A percentile compares a stretch with the other conserved stretches of the same genome.
phyloP scores from a whole-genome alignment of 495 filamentous ascomycete genomes.

The Apiosordaria backusii region DNA sequence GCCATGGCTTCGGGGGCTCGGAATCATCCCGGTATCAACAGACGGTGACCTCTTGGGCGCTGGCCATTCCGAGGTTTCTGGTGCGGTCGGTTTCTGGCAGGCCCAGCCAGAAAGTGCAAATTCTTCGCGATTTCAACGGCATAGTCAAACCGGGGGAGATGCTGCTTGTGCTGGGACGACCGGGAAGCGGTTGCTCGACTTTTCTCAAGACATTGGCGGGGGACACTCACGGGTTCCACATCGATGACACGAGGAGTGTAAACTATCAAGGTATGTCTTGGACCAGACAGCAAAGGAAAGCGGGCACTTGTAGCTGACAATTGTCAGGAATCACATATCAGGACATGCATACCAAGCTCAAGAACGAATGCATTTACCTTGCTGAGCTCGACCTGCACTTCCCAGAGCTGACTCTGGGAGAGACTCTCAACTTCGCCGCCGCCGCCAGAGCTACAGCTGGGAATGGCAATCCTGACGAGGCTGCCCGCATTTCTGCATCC shows the following conservation, averaged over 20 bases:
- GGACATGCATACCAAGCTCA: constrained; percentile 62
- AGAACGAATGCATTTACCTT: constrained; percentile 75
- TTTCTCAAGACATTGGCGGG: constrained; percentile 74
- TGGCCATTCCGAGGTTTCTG: no score
- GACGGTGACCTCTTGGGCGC: no score
- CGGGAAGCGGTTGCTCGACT: constrained; percentile 73
- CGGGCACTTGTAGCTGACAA: no score
- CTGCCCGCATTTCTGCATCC: constrained; percentile 35
- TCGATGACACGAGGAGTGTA: constrained; percentile 58
- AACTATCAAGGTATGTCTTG: constrained; percentile 72
- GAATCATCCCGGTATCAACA: no score
- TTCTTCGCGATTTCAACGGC: neutral
- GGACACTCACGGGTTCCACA: constrained; percentile 58
- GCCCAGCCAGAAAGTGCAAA: neutral
- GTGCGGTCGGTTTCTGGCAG: no score
- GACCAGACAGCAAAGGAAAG: no score
- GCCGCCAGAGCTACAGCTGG: constrained; percentile 62
- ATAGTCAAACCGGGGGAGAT: constrained; percentile 53
- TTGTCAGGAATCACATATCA: no score
- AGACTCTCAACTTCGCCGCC: constrained; percentile 73
- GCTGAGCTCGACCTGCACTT: constrained; percentile 77
- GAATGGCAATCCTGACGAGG: constrained; percentile 50
- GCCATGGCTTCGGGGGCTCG: no score
- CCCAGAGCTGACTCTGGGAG: constrained; percentile 67
- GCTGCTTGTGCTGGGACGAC: constrained; percentile 76